Evolutionary conservation across 768 basidiomycete species (phyloP).

Genomic region (Hygrocybe coccinea): DNA sequence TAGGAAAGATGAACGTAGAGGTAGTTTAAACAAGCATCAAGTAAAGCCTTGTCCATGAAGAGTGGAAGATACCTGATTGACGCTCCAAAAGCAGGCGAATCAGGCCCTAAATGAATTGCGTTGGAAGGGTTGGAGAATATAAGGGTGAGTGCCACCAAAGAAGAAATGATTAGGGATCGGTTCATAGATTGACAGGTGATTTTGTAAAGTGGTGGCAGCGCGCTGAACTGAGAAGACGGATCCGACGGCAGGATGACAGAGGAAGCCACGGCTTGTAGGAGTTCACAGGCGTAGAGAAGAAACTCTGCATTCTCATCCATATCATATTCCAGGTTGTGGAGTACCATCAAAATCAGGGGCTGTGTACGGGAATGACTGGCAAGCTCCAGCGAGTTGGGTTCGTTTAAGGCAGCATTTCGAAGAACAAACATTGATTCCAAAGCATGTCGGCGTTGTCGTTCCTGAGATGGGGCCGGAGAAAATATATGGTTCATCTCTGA

Average conservation of each 20-base stretch:
- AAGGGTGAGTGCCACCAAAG: slow-evolving; percentile 55
- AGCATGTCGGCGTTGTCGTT: slow-evolving; percentile 66
- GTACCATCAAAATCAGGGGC: slow-evolving; percentile 58
- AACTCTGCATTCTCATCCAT: slow-evolving; percentile 71
- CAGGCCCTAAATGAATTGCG: slow-evolving; percentile 44
- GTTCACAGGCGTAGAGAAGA: slow-evolving; percentile 63
- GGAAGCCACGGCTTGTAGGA: slow-evolving; percentile 60
- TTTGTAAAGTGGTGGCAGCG: slow-evolving; percentile 52
- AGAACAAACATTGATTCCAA: slow-evolving; percentile 80
- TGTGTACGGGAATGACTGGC: slow-evolving; percentile 55
- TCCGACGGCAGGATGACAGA: slow-evolving; percentile 35
- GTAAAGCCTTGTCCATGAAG: slow-evolving; percentile 60
- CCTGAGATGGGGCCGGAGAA: slow-evolving; percentile 45
- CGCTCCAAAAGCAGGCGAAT: slow-evolving; percentile 57
- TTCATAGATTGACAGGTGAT: slow-evolving; percentile 59
- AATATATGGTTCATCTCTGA: slow-evolving; percentile 48
- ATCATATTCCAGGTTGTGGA: slow-evolving; percentile 55
- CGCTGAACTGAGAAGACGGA: slow-evolving; percentile 36
- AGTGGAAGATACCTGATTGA: slow-evolving; percentile 71
- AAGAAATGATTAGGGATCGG: slow-evolving; percentile 67
- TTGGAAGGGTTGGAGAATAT: slow-evolving; percentile 63
- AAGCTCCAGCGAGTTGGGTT: slow-evolving; percentile 61
- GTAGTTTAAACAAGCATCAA: slow-evolving; percentile 70
- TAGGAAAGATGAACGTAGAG: slow-evolving; percentile 72
- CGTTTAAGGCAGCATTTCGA: slow-evolving; percentile 75